A percentile compares a stretch with the other conserved stretches of the same genome.
These are phyloP conservation scores for Lactarius indigo DNA, from an alignment of 768 basidiomycete genomes.

Conservation along the genomic window DNA sequence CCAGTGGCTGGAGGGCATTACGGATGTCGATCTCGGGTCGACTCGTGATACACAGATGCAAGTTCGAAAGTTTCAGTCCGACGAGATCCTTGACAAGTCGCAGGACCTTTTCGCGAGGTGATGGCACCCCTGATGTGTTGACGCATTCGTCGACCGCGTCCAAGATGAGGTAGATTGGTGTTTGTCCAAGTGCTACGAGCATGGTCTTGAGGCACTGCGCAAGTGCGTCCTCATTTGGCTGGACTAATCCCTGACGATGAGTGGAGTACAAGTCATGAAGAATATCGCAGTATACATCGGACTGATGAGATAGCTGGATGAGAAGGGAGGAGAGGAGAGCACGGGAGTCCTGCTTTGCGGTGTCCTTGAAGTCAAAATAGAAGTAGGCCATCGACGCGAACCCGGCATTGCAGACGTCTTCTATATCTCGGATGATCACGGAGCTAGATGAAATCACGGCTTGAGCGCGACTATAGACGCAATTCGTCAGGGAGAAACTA, in stretches of 20 bases:
- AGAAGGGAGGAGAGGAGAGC: slow-evolving; percentile 4
- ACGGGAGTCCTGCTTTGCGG: not conserved
- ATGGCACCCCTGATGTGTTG: not conserved
- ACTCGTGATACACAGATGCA: not conserved
- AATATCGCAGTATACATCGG: not conserved
- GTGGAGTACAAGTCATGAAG: not conserved
- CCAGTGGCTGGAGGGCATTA: not conserved
- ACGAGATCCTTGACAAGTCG: not conserved
- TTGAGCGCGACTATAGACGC: not conserved
- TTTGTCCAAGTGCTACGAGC: not conserved
- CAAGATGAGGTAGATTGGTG: not conserved
- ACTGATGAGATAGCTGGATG: slow-evolving; percentile 4
- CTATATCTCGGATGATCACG: not conserved
- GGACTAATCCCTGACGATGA: not conserved
- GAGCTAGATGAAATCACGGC: not conserved
- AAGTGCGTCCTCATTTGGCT: not conserved
- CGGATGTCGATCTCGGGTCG: not conserved
- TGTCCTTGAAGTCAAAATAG: not conserved
- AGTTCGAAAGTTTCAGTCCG: not conserved
- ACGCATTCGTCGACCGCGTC: not conserved
- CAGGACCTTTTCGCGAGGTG: not conserved
- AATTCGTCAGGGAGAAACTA: not conserved
- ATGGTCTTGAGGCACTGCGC: slow-evolving; percentile 1
- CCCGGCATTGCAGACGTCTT: not conserved
- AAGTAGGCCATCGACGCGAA: not conserved